A percentile compares a stretch with the other conserved stretches of the same genome.
These are phyloP conservation scores for Dendrostoma leiphaemia DNA, from an alignment of 2,329 filamentous ascomycete species.

Conservation along the genomic window DNA sequence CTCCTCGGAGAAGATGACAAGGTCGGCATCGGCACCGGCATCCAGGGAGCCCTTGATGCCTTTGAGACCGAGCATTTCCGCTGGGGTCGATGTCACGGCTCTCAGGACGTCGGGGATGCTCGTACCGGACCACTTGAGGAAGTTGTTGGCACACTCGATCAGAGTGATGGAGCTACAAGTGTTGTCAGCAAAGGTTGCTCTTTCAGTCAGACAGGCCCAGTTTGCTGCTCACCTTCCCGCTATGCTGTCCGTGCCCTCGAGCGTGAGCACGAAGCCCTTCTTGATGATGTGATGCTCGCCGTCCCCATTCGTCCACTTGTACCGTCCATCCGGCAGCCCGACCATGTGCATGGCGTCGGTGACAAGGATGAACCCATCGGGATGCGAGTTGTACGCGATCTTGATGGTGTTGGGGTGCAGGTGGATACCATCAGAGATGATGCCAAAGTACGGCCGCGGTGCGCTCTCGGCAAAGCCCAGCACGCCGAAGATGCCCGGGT, in stretches of 20 bases:
- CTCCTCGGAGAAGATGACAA: constrained; percentile 65
- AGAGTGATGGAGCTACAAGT: constrained; percentile 61
- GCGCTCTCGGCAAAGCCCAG: constrained; percentile 64
- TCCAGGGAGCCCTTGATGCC: constrained; percentile 64
- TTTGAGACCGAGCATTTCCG: constrained; percentile 69
- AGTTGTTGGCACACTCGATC: constrained; percentile 82
- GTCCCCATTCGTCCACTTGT: constrained; percentile 79
- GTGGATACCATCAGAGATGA: constrained; percentile 90
- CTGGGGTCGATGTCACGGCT: constrained; percentile 74
- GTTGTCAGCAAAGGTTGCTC: constrained; percentile 3
- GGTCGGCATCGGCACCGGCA: constrained; percentile 64
- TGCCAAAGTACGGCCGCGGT: constrained; percentile 74
- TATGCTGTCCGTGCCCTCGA: constrained; percentile 77
- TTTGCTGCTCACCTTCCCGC: constrained; percentile 68
- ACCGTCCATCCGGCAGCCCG: constrained; percentile 78
- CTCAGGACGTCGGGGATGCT: constrained; percentile 66
- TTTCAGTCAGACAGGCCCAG: neutral
- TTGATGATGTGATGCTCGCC: constrained; percentile 62
- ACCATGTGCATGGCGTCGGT: constrained; percentile 90
- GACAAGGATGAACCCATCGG: constrained; percentile 80
- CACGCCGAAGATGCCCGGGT: constrained; percentile 86
- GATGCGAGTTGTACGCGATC: constrained; percentile 85
- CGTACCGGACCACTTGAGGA: constrained; percentile 70
- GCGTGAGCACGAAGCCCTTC: constrained; percentile 67
- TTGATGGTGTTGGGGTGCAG: constrained; percentile 85